Evolutionary conservation across 805 yeast genomes (phyloP).

Genomic region (Saturnispora serradocipensis): DNA sequence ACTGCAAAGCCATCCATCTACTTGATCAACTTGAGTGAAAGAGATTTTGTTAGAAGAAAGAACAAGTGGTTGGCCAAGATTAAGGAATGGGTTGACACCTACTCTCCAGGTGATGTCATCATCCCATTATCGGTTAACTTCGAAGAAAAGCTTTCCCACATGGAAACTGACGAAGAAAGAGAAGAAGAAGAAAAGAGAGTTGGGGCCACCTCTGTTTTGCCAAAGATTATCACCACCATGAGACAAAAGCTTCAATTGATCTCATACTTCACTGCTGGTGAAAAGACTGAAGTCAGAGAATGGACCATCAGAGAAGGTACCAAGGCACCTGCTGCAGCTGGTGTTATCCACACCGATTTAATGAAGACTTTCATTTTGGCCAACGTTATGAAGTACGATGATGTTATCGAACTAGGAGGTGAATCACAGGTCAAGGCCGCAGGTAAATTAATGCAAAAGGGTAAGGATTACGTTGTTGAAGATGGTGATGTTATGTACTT

Average conservation of each 20-base stretch:
- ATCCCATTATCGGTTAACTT: conserved; percentile 89
- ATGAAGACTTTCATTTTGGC: conserved; percentile 76
- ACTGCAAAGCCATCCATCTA: conserved; percentile 88
- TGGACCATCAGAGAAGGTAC: conserved; percentile 78
- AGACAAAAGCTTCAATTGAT: conserved; percentile 60
- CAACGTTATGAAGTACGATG: conserved; percentile 60
- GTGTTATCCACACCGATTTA: conserved; percentile 78
- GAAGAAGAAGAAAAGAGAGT: conserved; percentile 28
- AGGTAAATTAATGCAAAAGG: conserved; percentile 57
- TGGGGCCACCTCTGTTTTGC: conserved; percentile 42
- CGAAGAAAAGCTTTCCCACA: conserved; percentile 83
- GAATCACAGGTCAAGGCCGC: conserved; percentile 41
- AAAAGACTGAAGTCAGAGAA: conserved; percentile 66
- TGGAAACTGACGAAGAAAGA: conserved; percentile 57
- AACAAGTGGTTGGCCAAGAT: conserved; percentile 46
- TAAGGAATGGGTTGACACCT: conserved; percentile 53
- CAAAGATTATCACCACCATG: conserved; percentile 57
- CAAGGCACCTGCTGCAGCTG: conserved; percentile 84
- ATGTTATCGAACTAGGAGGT: conserved; percentile 44
- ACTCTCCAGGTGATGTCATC: conserved; percentile 69
- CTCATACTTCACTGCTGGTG: conserved; percentile 84
- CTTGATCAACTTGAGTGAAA: conserved; percentile 62
- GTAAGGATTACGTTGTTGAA: conserved; percentile 70
- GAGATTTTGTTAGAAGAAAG: conserved; percentile 48
- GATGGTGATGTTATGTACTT: conserved; percentile 78